These are phyloP conservation scores for Pseudocercospora musae DNA, from an alignment of 2,329 filamentous ascomycete genomes.

Conservation along the genomic window DNA sequence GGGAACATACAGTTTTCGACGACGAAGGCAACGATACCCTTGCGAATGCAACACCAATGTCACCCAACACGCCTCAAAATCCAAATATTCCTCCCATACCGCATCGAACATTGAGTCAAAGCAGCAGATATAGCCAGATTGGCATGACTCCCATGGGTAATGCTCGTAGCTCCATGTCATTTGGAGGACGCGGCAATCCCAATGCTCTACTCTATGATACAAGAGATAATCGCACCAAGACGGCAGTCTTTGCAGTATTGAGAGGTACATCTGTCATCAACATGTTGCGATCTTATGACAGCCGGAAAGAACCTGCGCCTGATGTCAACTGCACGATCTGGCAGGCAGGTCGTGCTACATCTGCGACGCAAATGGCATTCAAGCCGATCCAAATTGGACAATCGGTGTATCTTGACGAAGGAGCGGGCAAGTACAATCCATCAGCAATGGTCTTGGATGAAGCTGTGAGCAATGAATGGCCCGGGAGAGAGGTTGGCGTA, in stretches of 20 bases:
- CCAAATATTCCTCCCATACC: constrained; percentile 38
- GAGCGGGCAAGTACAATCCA: constrained; percentile 87
- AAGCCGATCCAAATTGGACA: constrained; percentile 94
- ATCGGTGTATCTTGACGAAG: constrained; percentile 90
- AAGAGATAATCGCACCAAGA: constrained; percentile 67
- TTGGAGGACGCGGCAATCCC: constrained; percentile 66
- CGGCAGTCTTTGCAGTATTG: constrained; percentile 86
- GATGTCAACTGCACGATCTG: constrained; percentile 95
- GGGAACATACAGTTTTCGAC: constrained; percentile 72
- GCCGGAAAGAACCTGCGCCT: constrained; percentile 81
- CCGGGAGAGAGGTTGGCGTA: constrained; percentile 84
- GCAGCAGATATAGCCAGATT: constrained; percentile 79
- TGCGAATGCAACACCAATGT: constrained; percentile 49
- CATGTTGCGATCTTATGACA: constrained; percentile 90
- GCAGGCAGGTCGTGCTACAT: constrained; percentile 95
- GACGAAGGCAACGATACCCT: constrained; percentile 74
- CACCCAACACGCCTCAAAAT: constrained; percentile 42
- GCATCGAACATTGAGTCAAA: constrained; percentile 70
- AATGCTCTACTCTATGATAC: constrained; percentile 85
- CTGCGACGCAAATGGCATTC: constrained; percentile 85
- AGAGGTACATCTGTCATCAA: constrained; percentile 69
- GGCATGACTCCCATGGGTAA: constrained; percentile 59
- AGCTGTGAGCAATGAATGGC: constrained; percentile 89
- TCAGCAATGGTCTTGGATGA: constrained; percentile 83
- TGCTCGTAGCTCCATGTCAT: not conserved